Percentiles rank a stretch among this genome's conserved stretches.
Conservation (phyloP, 805 yeast species). For the Saccharomycopsis sp. region DNA sequence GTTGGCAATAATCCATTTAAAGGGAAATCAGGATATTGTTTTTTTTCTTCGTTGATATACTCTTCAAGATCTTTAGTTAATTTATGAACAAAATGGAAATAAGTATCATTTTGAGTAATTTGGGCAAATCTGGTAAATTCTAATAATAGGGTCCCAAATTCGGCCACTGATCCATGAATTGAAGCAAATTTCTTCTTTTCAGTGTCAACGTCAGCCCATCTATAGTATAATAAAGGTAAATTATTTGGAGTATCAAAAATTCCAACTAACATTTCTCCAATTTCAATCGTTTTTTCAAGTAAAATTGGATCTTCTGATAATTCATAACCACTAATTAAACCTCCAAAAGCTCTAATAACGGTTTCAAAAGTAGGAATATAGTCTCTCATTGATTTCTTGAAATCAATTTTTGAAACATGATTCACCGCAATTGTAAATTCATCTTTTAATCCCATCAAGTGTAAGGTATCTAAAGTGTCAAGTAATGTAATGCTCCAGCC, state of each 20-base stretch:
- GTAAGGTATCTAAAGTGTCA: conserved; percentile 43
- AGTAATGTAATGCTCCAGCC: conserved; percentile 43
- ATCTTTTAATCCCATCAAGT: conserved; percentile 32
- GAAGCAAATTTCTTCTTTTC: conserved; percentile 29
- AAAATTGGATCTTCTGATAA: conserved; percentile 29
- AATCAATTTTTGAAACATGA: conserved; percentile 29
- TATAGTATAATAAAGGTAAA: conserved; percentile 38
- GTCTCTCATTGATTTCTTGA: conserved; percentile 29
- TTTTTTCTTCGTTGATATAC: conserved; percentile 12
- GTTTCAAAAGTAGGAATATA: conserved; percentile 41
- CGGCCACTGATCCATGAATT: conserved; percentile 30
- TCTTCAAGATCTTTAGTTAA: conserved; percentile 30
- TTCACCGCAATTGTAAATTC: conserved; percentile 31
- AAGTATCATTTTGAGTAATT: conserved; percentile 36
- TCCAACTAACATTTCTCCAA: conserved; percentile 39
- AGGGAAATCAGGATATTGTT: conserved; percentile 24
- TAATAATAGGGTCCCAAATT: conserved; percentile 38
- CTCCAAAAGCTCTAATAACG: conserved; percentile 41
- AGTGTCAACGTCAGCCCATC: conserved; percentile 29
- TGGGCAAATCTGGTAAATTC: conserved; percentile 46
- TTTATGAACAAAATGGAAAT: conserved; percentile 39
- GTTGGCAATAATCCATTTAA: conserved; percentile 36
- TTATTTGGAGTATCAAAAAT: conserved; percentile 52
- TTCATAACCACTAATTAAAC: conserved; percentile 42
- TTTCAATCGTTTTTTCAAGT: conserved; percentile 31